These are phyloP conservation scores for Zasmidium cellare DNA, from an alignment of 2,329 filamentous ascomycete species.

Conservation along the genomic window DNA sequence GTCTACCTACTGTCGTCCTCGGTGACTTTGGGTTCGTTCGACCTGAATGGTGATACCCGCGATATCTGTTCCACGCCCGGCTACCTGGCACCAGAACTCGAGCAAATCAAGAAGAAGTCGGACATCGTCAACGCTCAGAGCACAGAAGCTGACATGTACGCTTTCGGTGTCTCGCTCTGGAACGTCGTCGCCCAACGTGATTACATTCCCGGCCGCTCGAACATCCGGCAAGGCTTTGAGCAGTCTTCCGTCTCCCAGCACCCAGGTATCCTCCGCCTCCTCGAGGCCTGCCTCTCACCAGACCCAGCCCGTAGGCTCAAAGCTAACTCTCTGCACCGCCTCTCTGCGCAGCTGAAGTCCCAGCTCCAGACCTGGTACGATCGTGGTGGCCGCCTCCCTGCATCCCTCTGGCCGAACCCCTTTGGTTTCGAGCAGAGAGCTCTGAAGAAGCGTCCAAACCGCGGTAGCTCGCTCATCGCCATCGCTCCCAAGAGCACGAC, in stretches of 20 bases:
- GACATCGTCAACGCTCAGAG: slow-evolving; percentile 12
- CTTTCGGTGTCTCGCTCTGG: slow-evolving; percentile 26
- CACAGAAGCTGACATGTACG: slow-evolving; percentile 25
- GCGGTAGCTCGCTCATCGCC: not conserved
- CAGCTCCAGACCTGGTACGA: slow-evolving; percentile 1
- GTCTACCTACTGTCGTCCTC: slow-evolving; percentile 25
- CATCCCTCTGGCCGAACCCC: slow-evolving; percentile 1
- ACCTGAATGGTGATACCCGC: not conserved
- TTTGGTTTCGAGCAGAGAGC: not conserved
- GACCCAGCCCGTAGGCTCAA: not conserved
- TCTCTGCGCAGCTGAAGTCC: not conserved
- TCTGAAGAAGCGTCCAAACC: not conserved
- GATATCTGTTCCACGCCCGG: slow-evolving; percentile 17
- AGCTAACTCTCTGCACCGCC: not conserved
- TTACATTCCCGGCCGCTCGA: not conserved
- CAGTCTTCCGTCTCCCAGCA: slow-evolving; percentile 3
- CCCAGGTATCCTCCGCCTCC: slow-evolving; percentile 4
- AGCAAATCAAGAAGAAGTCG: too few relatives aligned
- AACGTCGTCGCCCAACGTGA: slow-evolving; percentile 13
- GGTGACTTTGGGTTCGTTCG: slow-evolving; percentile 25
- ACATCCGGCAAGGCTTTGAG: not conserved
- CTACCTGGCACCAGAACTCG: slow-evolving; percentile 15
- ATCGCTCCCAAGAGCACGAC: not conserved
- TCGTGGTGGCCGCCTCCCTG: not conserved
- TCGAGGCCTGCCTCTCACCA: slow-evolving; percentile 6